phyloP scores from a whole-genome alignment of 176 grass and related monocot species.

The Aegilops sharonensis region DNA sequence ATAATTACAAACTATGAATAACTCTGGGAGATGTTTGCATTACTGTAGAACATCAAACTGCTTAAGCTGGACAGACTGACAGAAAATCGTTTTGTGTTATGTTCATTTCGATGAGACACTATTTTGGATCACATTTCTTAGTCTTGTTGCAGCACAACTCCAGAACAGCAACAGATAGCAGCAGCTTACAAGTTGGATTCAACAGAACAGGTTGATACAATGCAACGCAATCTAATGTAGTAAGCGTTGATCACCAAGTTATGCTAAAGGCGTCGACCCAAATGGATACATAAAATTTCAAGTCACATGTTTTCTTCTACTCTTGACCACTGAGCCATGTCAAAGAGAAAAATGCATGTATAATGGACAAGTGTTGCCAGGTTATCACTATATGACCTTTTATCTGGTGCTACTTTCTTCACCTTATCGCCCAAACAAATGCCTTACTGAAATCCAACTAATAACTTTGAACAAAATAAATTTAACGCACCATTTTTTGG shows the following conservation, averaged over 20 bases:
- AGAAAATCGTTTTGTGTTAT: background rate
- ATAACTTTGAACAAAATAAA: slow-evolving; percentile 18
- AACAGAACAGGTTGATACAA: background rate
- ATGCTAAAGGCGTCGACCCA: background rate
- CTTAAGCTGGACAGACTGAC: slow-evolving; percentile 8
- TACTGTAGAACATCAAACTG: background rate
- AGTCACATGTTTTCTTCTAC: slow-evolving; percentile 1
- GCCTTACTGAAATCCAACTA: background rate
- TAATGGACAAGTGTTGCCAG: background rate
- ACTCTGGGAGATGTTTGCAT: background rate
- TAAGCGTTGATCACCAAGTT: background rate
- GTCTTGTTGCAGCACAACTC: background rate
- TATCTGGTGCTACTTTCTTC: background rate
- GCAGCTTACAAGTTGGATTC: background rate
- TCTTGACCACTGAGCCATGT: background rate
- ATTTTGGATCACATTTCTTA: background rate
- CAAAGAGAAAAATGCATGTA: background rate
- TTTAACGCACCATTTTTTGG: slow-evolving; percentile 64
- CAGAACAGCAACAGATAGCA: background rate
- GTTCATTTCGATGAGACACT: background rate
- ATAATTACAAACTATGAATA: background rate
- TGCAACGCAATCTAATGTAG: slow-evolving; percentile 1
- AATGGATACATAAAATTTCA: background rate
- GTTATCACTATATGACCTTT: background rate
- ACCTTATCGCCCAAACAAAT: slow-evolving; percentile 9